Percentiles rank a stretch among this genome's conserved stretches.
Conservation (phyloP, 108 stramenopile species). For the Aurantiochytrium sp. region DNA sequence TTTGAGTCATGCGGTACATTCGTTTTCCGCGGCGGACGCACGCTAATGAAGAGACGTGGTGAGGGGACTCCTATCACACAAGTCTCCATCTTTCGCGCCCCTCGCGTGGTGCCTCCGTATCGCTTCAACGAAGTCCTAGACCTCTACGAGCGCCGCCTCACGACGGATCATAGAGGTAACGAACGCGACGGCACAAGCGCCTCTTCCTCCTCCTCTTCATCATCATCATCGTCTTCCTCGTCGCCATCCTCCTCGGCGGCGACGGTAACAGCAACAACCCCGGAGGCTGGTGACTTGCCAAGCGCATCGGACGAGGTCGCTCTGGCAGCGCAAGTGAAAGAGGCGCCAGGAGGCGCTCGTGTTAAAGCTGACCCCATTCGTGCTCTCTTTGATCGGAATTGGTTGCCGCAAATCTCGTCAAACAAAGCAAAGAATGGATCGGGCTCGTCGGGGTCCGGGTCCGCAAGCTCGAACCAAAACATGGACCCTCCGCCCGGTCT, state of each 20-base stretch:
- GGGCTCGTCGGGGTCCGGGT: neutral
- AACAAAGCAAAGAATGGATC: neutral
- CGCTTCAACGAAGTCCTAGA: neutral
- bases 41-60: neutral
- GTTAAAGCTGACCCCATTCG: too few species aligned
- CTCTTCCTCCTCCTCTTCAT: too few species aligned
- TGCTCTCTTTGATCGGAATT: neutral
- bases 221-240: too few species aligned
- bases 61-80: neutral
- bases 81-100: neutral
- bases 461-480: neutral
- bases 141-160: neutral
- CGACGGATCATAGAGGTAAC: too few species aligned
- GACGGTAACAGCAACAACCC: too few species aligned
- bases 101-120: neutral
- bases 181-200: too few species aligned
- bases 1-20: neutral
- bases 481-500: neutral
- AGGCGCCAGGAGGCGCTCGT: too few species aligned
- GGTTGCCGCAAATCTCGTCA: neutral
- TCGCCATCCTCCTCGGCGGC: too few species aligned
- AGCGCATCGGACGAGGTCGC: too few species aligned
- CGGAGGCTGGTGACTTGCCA: too few species aligned
- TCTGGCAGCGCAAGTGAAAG: too few species aligned
- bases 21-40: neutral